These are phyloP conservation scores for Dianthus caryophyllus DNA, from an alignment of 148 eudicot genomes.

Conservation along the genomic window DNA sequence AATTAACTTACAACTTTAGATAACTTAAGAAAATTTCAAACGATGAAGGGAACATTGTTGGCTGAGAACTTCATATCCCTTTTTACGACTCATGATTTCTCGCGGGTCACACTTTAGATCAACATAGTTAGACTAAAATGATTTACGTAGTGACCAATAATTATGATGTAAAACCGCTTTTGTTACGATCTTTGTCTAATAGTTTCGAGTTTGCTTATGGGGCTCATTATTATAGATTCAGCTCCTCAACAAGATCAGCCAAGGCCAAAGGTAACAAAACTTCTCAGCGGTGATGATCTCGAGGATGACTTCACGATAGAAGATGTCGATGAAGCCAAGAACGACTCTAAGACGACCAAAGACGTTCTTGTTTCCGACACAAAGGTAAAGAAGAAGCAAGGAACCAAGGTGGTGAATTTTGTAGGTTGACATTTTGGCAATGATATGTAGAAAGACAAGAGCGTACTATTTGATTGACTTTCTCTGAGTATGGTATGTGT, in stretches of 20 bases:
- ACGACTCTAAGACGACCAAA: slow-evolving; percentile 21
- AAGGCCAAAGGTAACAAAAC: slow-evolving; percentile 58
- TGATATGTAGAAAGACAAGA: neutral
- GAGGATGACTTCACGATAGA: slow-evolving; percentile 74
- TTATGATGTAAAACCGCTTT: neutral
- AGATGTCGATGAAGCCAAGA: slow-evolving; percentile 17
- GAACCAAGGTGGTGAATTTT: slow-evolving; percentile 86
- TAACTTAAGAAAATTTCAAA: too few species aligned
- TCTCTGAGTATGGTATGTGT: neutral
- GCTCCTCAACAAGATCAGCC: slow-evolving; percentile 33
- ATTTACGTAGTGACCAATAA: neutral
- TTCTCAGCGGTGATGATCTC: slow-evolving; percentile 89
- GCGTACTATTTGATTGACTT: slow-evolving; percentile 18
- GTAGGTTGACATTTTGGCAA: slow-evolving; percentile 35
- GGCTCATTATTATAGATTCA: neutral
- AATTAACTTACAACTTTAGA: too few species aligned
- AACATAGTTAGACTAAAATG: neutral
- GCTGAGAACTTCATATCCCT: neutral
- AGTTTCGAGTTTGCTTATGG: neutral
- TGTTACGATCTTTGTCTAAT: neutral
- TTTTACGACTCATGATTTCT: neutral
- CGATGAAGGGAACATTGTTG: too few species aligned
- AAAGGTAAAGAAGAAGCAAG: slow-evolving; percentile 62
- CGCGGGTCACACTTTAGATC: neutral
- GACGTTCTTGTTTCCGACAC: slow-evolving; percentile 16